phyloP scores from a whole-genome alignment of 2,329 filamentous ascomycete genomes.

The Fusarium devonianum region DNA sequence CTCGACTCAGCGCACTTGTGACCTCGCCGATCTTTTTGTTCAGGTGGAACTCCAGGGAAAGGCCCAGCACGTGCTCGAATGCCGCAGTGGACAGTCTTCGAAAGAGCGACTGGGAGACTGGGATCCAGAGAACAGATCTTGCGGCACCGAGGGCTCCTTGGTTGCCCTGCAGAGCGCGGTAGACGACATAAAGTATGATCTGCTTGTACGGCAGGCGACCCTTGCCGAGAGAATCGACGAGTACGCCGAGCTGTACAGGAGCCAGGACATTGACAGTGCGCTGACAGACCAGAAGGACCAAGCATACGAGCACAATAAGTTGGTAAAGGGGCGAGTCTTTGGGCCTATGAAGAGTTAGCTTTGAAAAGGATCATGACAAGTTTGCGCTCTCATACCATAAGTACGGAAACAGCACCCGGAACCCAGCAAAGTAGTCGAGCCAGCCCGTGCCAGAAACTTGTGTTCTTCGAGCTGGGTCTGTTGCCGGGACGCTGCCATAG shows the following conservation, averaged over 20 bases:
- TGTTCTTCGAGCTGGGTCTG: slow-evolving; percentile 36
- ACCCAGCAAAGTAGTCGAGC: slow-evolving; percentile 57
- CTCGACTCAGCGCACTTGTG: slow-evolving; percentile 57
- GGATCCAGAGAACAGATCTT: slow-evolving; percentile 56
- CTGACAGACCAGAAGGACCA: slow-evolving; percentile 52
- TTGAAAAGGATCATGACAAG: not conserved
- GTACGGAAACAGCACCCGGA: slow-evolving; percentile 54
- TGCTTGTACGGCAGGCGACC: slow-evolving; percentile 53
- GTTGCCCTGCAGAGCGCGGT: slow-evolving; percentile 54
- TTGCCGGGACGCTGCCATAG: slow-evolving; percentile 40
- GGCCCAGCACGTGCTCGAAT: slow-evolving; percentile 55
- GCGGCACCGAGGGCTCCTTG: slow-evolving; percentile 53
- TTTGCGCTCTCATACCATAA: slow-evolving; percentile 46
- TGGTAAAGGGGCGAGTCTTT: slow-evolving; percentile 52
- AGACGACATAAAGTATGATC: slow-evolving; percentile 54
- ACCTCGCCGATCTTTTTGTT: slow-evolving; percentile 61
- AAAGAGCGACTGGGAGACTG: slow-evolving; percentile 54
- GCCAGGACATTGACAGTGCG: slow-evolving; percentile 54
- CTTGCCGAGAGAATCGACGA: slow-evolving; percentile 51
- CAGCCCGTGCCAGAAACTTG: slow-evolving; percentile 49
- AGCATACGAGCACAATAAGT: slow-evolving; percentile 50
- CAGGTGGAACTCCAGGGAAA: slow-evolving; percentile 59
- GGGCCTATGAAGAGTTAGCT: slow-evolving; percentile 46
- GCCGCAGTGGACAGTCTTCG: slow-evolving; percentile 53
- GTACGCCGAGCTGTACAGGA: slow-evolving; percentile 51